Evolutionary conservation across 225 moss, liverwort and hornwort genomes (phyloP).

Genomic region (Pseudisothecium myosuroides): DNA sequence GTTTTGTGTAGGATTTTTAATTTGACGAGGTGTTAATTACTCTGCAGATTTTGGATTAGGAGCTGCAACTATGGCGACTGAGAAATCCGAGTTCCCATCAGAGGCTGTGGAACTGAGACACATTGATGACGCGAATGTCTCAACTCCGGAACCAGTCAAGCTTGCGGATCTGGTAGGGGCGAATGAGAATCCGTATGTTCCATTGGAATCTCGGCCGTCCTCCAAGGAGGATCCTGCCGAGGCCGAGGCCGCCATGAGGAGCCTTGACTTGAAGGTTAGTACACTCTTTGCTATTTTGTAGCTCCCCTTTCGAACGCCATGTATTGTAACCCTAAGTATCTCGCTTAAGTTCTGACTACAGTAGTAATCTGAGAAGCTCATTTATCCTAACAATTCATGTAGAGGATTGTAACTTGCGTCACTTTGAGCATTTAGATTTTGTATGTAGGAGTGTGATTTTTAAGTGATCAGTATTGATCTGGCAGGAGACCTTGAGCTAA

Average conservation of each 20-base stretch:
- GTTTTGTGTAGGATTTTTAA: neutral
- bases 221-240: neutral
- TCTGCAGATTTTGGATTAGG: neutral
- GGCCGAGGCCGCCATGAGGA: conserved; percentile 2
- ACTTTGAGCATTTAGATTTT: neutral
- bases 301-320: neutral
- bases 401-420: neutral
- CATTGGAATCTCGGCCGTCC: conserved; percentile 24
- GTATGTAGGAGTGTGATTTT: neutral
- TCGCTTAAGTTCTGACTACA: neutral
- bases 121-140: conserved; percentile 9
- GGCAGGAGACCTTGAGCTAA: neutral
- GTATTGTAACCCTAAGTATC: neutral
- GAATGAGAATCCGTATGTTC: conserved; percentile 14
- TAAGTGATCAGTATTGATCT: neutral
- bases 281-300: neutral
- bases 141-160: neutral
- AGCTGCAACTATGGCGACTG: conserved; percentile 6
- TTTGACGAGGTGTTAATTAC: neutral
- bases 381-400: neutral
- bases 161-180: neutral
- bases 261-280: conserved; percentile 6
- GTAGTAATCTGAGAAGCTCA: neutral
- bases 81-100: conserved; percentile 12
- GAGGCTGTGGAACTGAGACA: conserved; percentile 13